Percentiles rank a stretch among this genome's conserved stretches.
These are phyloP conservation scores for Komagataella ulmi DNA, from an alignment of 805 yeast genomes.

Conservation along the genomic window DNA sequence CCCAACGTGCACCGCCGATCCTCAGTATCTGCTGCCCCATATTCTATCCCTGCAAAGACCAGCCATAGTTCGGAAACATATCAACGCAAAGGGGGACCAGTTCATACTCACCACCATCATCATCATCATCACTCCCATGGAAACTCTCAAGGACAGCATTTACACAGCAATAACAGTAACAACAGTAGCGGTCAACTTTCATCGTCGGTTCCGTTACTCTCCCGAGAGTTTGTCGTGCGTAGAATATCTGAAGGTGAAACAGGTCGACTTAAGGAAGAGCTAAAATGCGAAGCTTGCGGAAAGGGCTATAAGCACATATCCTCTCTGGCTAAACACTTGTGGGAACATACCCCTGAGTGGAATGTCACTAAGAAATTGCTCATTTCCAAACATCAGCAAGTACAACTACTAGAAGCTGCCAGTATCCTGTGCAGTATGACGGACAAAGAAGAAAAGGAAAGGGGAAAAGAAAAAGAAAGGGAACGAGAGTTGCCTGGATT, in stretches of 20 bases:
- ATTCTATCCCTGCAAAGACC: neutral
- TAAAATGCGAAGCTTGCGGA: conserved; percentile 84
- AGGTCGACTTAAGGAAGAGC: conserved; percentile 71
- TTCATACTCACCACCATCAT: neutral
- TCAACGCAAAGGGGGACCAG: neutral
- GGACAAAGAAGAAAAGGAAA: conserved; percentile 15
- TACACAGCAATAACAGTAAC: neutral
- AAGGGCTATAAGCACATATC: conserved; percentile 84
- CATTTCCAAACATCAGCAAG: conserved; percentile 83
- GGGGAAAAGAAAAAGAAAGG: conserved; percentile 1
- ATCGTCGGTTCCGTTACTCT: conserved; percentile 16
- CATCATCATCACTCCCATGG: neutral
- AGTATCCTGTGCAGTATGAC: conserved; percentile 68
- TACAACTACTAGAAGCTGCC: conserved; percentile 69
- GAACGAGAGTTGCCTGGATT: conserved; percentile 2
- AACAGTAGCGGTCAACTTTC: conserved; percentile 1
- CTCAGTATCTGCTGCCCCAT: neutral
- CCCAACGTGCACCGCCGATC: neutral
- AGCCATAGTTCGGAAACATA: neutral
- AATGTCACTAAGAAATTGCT: conserved; percentile 68
- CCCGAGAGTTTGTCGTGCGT: conserved; percentile 65
- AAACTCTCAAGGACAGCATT: neutral
- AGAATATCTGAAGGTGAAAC: conserved; percentile 80
- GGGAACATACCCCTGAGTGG: conserved; percentile 97
- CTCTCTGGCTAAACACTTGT: conserved; percentile 75